These are phyloP conservation scores for Termitomyces sp. DNA, from an alignment of 768 basidiomycete species.

Conservation along the genomic window DNA sequence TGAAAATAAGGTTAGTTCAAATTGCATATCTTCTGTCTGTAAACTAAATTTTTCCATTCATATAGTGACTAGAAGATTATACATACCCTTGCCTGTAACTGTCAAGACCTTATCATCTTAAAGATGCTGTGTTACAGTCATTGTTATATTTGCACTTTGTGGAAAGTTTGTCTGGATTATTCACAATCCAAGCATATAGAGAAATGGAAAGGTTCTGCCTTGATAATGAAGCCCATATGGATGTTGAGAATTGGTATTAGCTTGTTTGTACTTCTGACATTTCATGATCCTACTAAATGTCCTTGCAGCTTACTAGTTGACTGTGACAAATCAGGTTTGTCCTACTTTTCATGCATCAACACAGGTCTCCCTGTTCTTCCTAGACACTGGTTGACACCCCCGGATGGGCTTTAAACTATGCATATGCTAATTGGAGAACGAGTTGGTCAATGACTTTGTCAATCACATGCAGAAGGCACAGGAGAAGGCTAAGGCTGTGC, in stretches of 20 bases:
- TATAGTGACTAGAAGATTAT: conserved; percentile 48
- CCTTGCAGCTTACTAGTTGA: conserved; percentile 71
- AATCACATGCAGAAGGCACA: too few relatives aligned
- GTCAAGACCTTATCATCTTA: background rate
- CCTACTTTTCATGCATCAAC: too few relatives aligned
- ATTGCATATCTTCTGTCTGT: background rate
- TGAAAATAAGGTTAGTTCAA: conserved; percentile 63
- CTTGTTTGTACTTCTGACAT: background rate
- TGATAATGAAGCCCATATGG: conserved; percentile 71
- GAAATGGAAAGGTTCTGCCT: conserved; percentile 68
- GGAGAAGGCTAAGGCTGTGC: too few relatives aligned
- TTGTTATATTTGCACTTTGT: conserved; percentile 90
- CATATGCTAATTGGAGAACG: too few relatives aligned
- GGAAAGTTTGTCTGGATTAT: conserved; percentile 80
- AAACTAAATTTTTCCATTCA: background rate
- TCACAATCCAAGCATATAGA: conserved; percentile 86
- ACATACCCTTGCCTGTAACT: conserved; percentile 1
- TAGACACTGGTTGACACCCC: too few relatives aligned
- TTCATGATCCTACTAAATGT: background rate
- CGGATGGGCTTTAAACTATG: too few relatives aligned
- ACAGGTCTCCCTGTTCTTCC: too few relatives aligned
- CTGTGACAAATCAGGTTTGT: conserved; percentile 70
- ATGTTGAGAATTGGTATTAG: conserved; percentile 73
- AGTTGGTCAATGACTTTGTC: too few relatives aligned
- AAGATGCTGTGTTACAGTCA: conserved; percentile 81